These are phyloP conservation scores for Flaveria bidentis DNA, from an alignment of 129 eudicot species.

Conservation along the genomic window DNA sequence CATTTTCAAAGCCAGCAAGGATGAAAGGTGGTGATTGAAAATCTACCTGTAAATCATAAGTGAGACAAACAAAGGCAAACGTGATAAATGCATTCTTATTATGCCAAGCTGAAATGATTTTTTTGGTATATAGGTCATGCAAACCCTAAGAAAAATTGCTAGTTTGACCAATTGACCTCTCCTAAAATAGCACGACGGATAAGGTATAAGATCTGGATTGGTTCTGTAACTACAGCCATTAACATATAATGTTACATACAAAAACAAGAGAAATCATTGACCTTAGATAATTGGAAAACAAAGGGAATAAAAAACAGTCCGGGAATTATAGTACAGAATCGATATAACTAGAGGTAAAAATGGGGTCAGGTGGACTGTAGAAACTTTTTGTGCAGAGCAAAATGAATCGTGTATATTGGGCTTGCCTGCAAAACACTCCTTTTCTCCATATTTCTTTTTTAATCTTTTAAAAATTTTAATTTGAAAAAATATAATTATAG, in stretches of 20 bases:
- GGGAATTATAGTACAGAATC: conserved; percentile 7
- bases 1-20: conserved; percentile 35
- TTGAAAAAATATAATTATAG: conserved; percentile 7
- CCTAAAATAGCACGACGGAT: neutral
- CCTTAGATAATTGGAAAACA: neutral
- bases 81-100: neutral
- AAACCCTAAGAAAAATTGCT: conserved; percentile 15
- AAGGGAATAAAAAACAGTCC: neutral
- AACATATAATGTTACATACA: conserved; percentile 11
- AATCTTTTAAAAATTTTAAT: neutral
- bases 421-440: neutral
- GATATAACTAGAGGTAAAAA: neutral
- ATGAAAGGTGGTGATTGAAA: conserved; percentile 37
- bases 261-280: neutral
- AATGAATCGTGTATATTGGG: neutral
- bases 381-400: neutral
- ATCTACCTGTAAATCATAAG: conserved; percentile 53
- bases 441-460: neutral
- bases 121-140: neutral
- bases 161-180: conserved; percentile 2
- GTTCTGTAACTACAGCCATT: neutral
- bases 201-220: conserved; percentile 5
- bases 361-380: neutral
- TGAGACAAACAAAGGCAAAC: conserved; percentile 6
- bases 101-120: neutral